Percentiles rank a stretch among this genome's conserved stretches.
phyloP scores from a whole-genome alignment of 306 rosid species.

The Fagus crenata region DNA sequence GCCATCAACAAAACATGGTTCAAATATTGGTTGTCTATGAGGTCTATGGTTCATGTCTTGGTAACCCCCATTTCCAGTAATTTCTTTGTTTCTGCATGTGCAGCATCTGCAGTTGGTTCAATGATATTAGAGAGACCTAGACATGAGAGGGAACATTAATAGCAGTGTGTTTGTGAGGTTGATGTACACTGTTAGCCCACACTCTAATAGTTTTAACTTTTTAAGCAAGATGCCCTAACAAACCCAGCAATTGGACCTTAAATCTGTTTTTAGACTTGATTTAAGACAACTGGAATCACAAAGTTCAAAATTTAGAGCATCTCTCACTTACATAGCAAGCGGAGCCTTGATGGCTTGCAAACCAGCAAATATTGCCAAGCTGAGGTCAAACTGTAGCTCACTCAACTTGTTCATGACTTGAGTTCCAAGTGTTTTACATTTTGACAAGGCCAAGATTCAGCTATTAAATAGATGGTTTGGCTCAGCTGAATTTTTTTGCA shows the following conservation, averaged over 20 bases:
- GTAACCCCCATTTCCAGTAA: not conserved
- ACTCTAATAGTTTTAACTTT: not conserved
- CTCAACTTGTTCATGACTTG: not conserved
- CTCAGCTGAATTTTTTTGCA: not conserved
- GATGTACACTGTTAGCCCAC: not conserved
- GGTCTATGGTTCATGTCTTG: not conserved
- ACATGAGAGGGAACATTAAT: not conserved
- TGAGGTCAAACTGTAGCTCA: not conserved
- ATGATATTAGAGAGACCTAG: not conserved
- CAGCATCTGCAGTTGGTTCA: not conserved
- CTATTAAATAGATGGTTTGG: not conserved
- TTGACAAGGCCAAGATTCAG: not conserved
- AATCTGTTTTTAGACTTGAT: not conserved
- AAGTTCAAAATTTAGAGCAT: not conserved
- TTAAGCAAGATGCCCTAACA: not conserved
- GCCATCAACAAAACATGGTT: conserved; percentile 11
- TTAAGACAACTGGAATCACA: not conserved
- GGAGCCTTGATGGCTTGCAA: not conserved
- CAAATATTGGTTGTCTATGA: conserved; percentile 15
- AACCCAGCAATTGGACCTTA: not conserved
- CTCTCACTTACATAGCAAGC: not conserved
- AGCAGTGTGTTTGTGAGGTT: not conserved
- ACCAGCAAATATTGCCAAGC: not conserved
- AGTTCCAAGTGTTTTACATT: not conserved
- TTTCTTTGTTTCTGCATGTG: not conserved